Evolutionary conservation across 176 grass and related monocot genomes (phyloP).

Genomic region (Lolium rigidum): DNA sequence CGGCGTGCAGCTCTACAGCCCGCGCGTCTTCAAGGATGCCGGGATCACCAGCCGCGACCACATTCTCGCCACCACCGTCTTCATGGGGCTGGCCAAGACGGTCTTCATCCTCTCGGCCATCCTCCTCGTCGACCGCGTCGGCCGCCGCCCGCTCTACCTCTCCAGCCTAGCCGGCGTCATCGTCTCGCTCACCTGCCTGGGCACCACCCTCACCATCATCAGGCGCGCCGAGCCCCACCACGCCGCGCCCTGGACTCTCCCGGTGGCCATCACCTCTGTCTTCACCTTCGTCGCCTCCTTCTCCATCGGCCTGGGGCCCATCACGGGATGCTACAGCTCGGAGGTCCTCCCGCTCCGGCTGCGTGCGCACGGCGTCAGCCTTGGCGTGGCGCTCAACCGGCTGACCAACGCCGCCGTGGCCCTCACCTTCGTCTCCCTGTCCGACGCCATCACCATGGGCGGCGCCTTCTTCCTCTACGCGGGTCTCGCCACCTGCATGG

Average conservation of each 20-base stretch:
- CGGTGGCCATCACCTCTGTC: constrained; percentile 49
- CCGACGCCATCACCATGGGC: constrained; percentile 61
- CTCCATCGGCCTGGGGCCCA: constrained; percentile 62
- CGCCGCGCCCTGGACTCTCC: constrained; percentile 36
- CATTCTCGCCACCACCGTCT: constrained; percentile 51
- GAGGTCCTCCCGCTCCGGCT: constrained; percentile 66
- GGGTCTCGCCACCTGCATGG: constrained; percentile 27
- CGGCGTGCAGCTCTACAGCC: constrained; percentile 69
- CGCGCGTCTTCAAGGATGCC: constrained; percentile 51
- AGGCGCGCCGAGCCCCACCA: constrained; percentile 2
- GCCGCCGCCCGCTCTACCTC: constrained; percentile 55
- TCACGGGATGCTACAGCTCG: constrained; percentile 62
- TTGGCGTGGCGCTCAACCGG: constrained; percentile 53
- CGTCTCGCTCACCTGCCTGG: constrained; percentile 46
- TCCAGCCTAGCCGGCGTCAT: constrained; percentile 49
- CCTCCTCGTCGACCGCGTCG: constrained; percentile 59
- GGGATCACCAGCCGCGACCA: constrained; percentile 41
- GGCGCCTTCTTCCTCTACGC: constrained; percentile 65
- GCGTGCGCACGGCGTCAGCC: constrained; percentile 2
- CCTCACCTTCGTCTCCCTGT: constrained; percentile 60
- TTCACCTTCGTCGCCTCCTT: constrained; percentile 58
- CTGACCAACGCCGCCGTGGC: constrained; percentile 53
- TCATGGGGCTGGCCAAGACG: constrained; percentile 61
- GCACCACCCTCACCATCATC: constrained; percentile 43
- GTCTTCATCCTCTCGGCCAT: constrained; percentile 61